phyloP scores from a whole-genome alignment of 148 eudicot species.

The Spergularia marina region DNA sequence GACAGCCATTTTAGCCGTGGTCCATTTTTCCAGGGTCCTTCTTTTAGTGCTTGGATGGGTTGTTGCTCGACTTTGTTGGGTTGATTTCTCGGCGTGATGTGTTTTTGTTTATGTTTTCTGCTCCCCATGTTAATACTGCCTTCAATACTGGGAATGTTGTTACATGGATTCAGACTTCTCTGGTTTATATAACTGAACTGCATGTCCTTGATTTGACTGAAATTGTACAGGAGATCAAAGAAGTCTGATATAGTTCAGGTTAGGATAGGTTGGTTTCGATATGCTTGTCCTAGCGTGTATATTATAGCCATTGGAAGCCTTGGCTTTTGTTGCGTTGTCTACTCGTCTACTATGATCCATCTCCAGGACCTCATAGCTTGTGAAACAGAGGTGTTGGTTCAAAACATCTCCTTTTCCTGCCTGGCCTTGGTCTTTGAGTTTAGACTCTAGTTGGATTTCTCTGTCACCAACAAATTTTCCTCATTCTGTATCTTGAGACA shows the following conservation, averaged over 20 bases:
- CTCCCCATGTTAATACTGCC: constrained; percentile 76
- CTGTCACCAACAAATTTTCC: neutral
- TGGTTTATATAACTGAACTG: no score
- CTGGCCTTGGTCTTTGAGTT: neutral
- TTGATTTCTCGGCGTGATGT: constrained; percentile 42
- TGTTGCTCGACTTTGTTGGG: constrained; percentile 70
- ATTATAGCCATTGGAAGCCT: neutral
- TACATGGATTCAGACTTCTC: constrained; percentile 11
- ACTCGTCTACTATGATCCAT: no score
- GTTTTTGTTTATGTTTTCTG: constrained; percentile 62
- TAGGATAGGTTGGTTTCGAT: neutral
- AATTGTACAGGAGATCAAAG: no score
- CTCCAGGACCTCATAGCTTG: neutral
- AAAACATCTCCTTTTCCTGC: neutral
- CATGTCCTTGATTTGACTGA: no score
- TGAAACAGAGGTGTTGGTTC: neutral
- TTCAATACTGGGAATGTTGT: constrained; percentile 83
- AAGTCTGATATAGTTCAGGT: no score
- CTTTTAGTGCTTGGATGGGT: constrained; percentile 50
- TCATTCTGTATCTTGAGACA: neutral
- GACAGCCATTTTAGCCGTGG: constrained; percentile 43
- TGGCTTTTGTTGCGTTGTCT: neutral
- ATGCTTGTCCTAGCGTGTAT: neutral
- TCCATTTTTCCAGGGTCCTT: constrained; percentile 50
- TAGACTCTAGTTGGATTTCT: neutral